Base-by-base conservation (phyloP, 2,329 filamentous ascomycete species). In the Pseudocercospora eumusae region DNA sequence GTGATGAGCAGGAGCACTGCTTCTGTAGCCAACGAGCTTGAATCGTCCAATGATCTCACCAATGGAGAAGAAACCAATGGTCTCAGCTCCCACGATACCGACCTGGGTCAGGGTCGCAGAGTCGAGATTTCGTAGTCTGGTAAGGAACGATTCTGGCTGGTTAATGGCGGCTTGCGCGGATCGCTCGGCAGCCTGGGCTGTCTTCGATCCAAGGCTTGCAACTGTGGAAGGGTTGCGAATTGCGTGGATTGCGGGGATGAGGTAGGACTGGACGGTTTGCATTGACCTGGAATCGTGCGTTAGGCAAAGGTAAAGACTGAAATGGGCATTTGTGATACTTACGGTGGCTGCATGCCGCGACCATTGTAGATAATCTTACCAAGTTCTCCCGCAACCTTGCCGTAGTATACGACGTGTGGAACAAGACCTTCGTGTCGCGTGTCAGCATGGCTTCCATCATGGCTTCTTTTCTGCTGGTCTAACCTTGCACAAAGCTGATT, bases 301-400 rank as follows among this genome's bases (percentile, higher is more conserved):
- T 23, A 54, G 52, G 13, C 52, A 21, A 13, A 31, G 28, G 21
- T 18, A 7, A 8, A 10, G 31, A 10, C n/a, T 3, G 31, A 18
- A 5, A 10, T 9, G 11, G 28, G n/a, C n/a, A 33, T 20, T 23
- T 4, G 28, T n/a, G 15, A 31, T n/a, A 54, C 93, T 87, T 90
- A 99, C 95, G 95, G 95, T 80, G 92, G 92, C 75, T 84, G 83
- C 92, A 99, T 97, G 82, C 90, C 91, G 80, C 93, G 92, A 78
- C 87, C 88, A 73, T 87, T 86, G 83, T 92, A 92, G 70, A 98
- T 86, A 70, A 97, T 84, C 85, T 91, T 96, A 76, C 85, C 85
- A 64, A 98, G 84, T 84, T 99, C 95, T 68, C 93, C 81, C 72
- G 84, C 90, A 75, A 98, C 93, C 78, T 88, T 90, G 74, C 89